A percentile compares a stretch with the other conserved stretches of the same genome.
Evolutionary conservation across 495 filamentous ascomycete species (phyloP).

Genomic region (Neurospora discreta): DNA sequence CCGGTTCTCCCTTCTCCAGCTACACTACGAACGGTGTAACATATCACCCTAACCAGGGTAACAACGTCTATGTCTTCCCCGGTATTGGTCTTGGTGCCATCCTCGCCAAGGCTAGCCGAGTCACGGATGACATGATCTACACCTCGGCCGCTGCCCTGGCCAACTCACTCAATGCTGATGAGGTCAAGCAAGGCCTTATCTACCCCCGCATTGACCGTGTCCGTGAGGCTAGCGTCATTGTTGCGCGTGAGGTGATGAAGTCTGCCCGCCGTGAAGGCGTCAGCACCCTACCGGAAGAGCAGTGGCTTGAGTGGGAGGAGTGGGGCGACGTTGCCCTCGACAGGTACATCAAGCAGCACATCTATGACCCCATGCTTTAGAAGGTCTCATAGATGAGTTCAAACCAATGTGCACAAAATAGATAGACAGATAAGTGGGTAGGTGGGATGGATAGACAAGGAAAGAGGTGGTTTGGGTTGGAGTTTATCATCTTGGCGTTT

Average conservation of each 20-base stretch:
- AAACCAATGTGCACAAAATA: neutral
- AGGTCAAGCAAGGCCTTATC: constrained; percentile 70
- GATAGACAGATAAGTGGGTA: neutral
- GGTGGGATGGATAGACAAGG: neutral
- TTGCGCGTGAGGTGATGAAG: constrained; percentile 88
- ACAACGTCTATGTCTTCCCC: constrained; percentile 93
- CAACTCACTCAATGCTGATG: constrained; percentile 64
- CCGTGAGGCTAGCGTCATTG: constrained; percentile 75
- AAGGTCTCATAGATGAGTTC: neutral
- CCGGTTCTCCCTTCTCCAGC: constrained; percentile 84
- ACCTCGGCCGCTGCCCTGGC: constrained; percentile 76
- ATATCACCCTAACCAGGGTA: constrained; percentile 83
- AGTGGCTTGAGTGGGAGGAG: constrained; percentile 74
- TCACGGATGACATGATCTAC: constrained; percentile 95
- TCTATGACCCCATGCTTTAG: constrained; percentile 58
- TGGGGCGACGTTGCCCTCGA: constrained; percentile 68
- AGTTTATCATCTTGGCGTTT: neutral
- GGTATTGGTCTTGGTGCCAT: constrained; percentile 94
- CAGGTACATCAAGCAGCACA: constrained; percentile 64
- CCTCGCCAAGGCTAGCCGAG: constrained; percentile 72
- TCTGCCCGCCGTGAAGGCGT: constrained; percentile 56
- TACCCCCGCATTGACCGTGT: constrained; percentile 93
- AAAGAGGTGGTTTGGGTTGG: neutral
- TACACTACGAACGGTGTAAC: constrained; percentile 52
- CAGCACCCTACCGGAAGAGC: constrained; percentile 47